Evolutionary conservation across 2,329 filamentous ascomycete genomes (phyloP).

Genomic region (Aspergillus ustus): DNA sequence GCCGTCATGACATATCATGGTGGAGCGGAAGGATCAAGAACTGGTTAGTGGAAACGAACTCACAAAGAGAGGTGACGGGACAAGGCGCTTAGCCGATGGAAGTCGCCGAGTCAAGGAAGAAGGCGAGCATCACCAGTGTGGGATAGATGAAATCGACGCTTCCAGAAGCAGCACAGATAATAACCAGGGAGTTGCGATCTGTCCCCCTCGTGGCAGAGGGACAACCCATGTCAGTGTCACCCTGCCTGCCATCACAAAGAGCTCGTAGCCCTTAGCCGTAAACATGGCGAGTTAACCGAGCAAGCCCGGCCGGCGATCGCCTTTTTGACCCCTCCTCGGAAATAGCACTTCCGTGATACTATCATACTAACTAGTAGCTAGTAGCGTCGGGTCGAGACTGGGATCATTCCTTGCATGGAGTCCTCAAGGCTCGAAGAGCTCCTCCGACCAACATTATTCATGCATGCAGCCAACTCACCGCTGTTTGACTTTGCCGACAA

Average conservation of each 20-base stretch:
- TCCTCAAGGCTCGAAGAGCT: not conserved
- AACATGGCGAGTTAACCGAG: not conserved
- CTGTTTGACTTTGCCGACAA: not conserved
- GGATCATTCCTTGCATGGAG: not conserved
- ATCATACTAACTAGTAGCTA: not conserved
- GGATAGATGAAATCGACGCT: not conserved
- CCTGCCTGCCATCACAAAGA: not conserved
- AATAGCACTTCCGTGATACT: not conserved
- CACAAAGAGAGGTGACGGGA: not conserved
- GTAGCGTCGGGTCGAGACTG: not conserved
- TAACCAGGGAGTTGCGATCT: not conserved
- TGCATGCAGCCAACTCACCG: conserved; percentile 3
- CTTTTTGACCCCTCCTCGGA: not conserved
- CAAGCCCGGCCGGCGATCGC: not conserved
- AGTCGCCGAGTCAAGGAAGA: not conserved
- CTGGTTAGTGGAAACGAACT: not conserved
- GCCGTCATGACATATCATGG: not conserved
- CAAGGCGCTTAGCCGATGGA: not conserved
- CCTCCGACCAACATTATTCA: not conserved
- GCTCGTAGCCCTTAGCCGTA: not conserved
- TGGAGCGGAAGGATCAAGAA: not conserved
- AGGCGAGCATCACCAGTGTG: not conserved
- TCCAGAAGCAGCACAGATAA: not conserved
- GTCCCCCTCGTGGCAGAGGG: not conserved
- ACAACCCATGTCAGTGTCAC: not conserved